A percentile compares a stretch with the other conserved stretches of the same genome.
phyloP scores from a whole-genome alignment of 2,329 filamentous ascomycete species.

The Aspergillus udagawae region DNA sequence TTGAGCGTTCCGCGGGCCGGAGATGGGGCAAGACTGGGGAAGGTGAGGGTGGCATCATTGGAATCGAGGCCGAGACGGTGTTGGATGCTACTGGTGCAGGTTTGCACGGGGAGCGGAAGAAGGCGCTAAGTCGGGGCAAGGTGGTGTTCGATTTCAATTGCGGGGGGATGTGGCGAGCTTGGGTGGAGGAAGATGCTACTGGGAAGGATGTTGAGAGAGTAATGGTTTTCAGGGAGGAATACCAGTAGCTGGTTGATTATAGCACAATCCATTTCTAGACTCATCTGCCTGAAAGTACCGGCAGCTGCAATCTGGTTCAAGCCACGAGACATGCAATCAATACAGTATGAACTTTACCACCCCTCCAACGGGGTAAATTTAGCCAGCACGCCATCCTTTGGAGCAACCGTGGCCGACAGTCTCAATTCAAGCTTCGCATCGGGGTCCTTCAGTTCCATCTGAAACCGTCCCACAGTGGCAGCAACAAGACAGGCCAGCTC shows the following conservation, averaged over 20 bases:
- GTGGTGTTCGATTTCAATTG: slow-evolving; percentile 80
- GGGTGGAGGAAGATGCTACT: slow-evolving; percentile 45
- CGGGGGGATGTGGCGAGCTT: slow-evolving; percentile 82
- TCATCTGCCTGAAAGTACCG: not conserved
- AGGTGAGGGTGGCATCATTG: slow-evolving; percentile 82
- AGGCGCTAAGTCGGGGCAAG: slow-evolving; percentile 38
- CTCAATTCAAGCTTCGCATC: slow-evolving; percentile 61
- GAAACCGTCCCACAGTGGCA: slow-evolving; percentile 69
- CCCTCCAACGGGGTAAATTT: slow-evolving; percentile 49
- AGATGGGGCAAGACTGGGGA: slow-evolving; percentile 72
- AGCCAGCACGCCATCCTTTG: slow-evolving; percentile 68
- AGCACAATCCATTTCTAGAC: not conserved
- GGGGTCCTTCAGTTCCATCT: slow-evolving; percentile 61
- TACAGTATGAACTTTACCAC: slow-evolving; percentile 18
- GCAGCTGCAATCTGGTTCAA: not conserved
- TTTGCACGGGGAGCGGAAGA: slow-evolving; percentile 38
- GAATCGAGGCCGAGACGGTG: slow-evolving; percentile 43
- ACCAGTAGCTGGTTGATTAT: slow-evolving; percentile 14
- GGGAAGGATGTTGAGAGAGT: slow-evolving; percentile 34
- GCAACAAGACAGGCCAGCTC: slow-evolving; percentile 85
- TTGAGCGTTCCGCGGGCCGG: slow-evolving; percentile 69
- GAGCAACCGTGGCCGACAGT: slow-evolving; percentile 67
- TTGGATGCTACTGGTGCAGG: slow-evolving; percentile 60
- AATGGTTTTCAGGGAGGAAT: slow-evolving; percentile 44
- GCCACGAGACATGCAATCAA: not conserved